Conservation (phyloP, 768 basidiomycete species). For the Macrolepiota fuliginosa region DNA sequence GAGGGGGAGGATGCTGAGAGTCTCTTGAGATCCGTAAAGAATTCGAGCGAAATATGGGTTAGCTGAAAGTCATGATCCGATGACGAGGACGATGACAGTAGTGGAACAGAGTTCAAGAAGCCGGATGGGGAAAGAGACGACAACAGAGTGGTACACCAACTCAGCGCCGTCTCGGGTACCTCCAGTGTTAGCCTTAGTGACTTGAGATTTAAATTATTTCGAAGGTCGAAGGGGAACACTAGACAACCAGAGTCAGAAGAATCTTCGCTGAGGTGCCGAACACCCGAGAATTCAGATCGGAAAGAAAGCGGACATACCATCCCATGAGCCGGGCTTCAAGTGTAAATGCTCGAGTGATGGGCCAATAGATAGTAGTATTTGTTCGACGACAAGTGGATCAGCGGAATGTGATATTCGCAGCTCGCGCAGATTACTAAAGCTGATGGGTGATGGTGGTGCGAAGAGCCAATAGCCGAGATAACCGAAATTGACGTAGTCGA, state of each 20-base stretch:
- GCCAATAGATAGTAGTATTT: constrained; percentile 32
- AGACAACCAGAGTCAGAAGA: not conserved
- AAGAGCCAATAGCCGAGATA: constrained; percentile 38
- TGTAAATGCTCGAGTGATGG: constrained; percentile 39
- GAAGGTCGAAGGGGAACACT: constrained; percentile 35
- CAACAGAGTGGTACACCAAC: constrained; percentile 35
- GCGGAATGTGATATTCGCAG: constrained; percentile 40
- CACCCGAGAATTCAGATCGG: not conserved
- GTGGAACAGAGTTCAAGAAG: constrained; percentile 13
- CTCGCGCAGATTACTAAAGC: constrained; percentile 37
- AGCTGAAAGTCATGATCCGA: constrained; percentile 18
- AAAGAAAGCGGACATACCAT: constrained; percentile 27
- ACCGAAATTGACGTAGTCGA: constrained; percentile 37
- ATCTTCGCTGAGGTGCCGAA: not conserved
- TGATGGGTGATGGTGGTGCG: constrained; percentile 24
- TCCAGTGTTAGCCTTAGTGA: constrained; percentile 41
- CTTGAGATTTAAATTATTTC: constrained; percentile 31
- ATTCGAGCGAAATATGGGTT: constrained; percentile 35
- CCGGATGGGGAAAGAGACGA: constrained; percentile 16
- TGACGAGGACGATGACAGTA: not conserved
- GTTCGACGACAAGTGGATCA: constrained; percentile 32
- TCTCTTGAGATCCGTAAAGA: constrained; percentile 38
- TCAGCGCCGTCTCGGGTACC: constrained; percentile 32
- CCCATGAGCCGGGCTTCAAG: constrained; percentile 40
- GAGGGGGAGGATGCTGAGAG: constrained; percentile 18